Conservation (phyloP, 2,329 filamentous ascomycete genomes). For the Aschersonia sp. region DNA sequence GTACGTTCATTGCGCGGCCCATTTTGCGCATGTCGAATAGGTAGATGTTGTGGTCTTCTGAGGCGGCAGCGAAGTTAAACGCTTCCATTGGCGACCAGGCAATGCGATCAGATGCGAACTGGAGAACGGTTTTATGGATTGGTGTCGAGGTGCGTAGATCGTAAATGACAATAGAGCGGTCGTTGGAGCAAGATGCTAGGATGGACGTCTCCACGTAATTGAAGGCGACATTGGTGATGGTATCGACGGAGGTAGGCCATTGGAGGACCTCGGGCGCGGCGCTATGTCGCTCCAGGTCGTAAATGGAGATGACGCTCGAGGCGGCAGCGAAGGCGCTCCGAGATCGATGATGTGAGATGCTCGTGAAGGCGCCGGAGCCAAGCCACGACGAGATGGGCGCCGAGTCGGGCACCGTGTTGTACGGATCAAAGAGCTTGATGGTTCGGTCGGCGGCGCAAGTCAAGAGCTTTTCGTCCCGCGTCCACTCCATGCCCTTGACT, state of each 20-base stretch:
- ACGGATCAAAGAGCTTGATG: slow-evolving; percentile 86
- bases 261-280: slow-evolving; percentile 68
- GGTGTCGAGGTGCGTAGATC: slow-evolving; percentile 80
- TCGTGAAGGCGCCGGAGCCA: slow-evolving; percentile 69
- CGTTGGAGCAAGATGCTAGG: slow-evolving; percentile 70
- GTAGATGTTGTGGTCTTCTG: slow-evolving; percentile 80
- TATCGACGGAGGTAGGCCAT: slow-evolving; percentile 83
- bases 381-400: slow-evolving; percentile 76
- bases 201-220: slow-evolving; percentile 92
- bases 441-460: slow-evolving; percentile 78
- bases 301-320: slow-evolving; percentile 70
- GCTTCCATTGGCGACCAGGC: slow-evolving; percentile 96
- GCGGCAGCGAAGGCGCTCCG: slow-evolving; percentile 67
- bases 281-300: slow-evolving; percentile 71
- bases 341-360: slow-evolving; percentile 68
- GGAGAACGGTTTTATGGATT: slow-evolving; percentile 66
- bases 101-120: slow-evolving; percentile 69
- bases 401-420: slow-evolving; percentile 52
- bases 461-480: slow-evolving; percentile 67
- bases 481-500: slow-evolving; percentile 86
- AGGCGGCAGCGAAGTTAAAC: slow-evolving; percentile 86
- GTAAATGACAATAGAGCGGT: slow-evolving; percentile 80
- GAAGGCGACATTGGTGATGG: slow-evolving; percentile 77
- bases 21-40: slow-evolving; percentile 93
- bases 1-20: slow-evolving; percentile 72